Evolutionary conservation across 371 early-diverging fungal genomes (phyloP), one percentile per base, ranked within the genome.

Genomic region (Parasitella parasitica): DNA sequence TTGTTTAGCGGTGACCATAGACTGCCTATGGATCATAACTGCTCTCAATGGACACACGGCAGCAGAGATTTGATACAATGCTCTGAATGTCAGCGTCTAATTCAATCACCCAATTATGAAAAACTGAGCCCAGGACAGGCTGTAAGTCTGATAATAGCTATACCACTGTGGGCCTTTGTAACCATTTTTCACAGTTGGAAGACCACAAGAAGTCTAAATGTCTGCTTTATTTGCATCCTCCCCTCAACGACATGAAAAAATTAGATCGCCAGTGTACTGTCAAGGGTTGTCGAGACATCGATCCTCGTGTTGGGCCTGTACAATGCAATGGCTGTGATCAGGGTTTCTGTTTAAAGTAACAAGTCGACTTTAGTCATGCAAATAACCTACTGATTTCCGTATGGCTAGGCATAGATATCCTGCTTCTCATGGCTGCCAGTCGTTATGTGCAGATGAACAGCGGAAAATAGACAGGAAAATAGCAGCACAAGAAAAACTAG

Each of bases 1-100:
- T n/a, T 20, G 15, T 35, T 22, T 46, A 76, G 76, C 64, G 73
- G 69, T 4, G 61, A 73, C 1, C 76, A 76, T 52, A 61, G 73
- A 15, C 37, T 76, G 3, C 73, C 76, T 35, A 11, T 59, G 18
- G 46, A 51, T 39, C 76, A 76, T 52, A 16, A 59, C 0, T 76
- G 76, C 35, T 27, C 30, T 0, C 32, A 60, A 35, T 71, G 67
- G 62, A 37, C 24, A 12, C 32, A 18, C 5, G 22, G 50, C 0
- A 64, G 65, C 15, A 68, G 57, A 38, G 56, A 65, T 18, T 28
- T 69, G 11, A 11, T 59, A 15, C 55, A 63, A 46, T 75, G 75
- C 30, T 20, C 55, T 16, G 36, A 30, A 4, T 75, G 75, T 49
- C 51, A 62, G 32, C 50, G 63, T 4, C 36, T 71, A 2, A 36